Evolutionary conservation across 331 rosid species (phyloP).

Genomic region (Rosa hybrid): DNA sequence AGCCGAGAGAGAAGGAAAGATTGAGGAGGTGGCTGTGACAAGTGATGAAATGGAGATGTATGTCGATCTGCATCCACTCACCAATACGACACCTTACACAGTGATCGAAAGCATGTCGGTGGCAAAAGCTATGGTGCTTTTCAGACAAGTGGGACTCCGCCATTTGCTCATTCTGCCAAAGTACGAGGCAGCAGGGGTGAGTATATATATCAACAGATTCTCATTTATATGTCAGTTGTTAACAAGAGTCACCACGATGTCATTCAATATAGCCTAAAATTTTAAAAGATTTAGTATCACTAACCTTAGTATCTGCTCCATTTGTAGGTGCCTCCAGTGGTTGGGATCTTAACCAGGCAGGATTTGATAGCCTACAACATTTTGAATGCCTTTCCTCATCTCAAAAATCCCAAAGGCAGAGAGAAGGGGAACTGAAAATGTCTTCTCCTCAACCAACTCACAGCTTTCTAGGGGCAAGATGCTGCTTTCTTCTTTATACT

Average conservation of each 20-base stretch:
- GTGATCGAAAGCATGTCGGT: conserved; percentile 69
- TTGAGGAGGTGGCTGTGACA: conserved; percentile 72
- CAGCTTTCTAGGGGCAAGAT: conserved; percentile 22
- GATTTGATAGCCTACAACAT: conserved; percentile 80
- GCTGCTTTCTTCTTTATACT: conserved; percentile 8
- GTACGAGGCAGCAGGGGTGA: conserved; percentile 73
- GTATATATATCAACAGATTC: conserved; percentile 27
- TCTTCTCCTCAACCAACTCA: conserved; percentile 29
- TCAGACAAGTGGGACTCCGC: conserved; percentile 81
- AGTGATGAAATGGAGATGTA: conserved; percentile 82
- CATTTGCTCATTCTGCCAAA: conserved; percentile 82
- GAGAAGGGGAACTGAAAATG: conserved; percentile 50
- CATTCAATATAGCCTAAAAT: background rate
- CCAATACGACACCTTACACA: conserved; percentile 76
- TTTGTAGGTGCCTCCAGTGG: conserved; percentile 63
- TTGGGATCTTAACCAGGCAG: conserved; percentile 87
- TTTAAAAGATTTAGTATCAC: conserved; percentile 17
- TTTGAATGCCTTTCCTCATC: conserved; percentile 69
- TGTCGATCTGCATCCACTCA: conserved; percentile 81
- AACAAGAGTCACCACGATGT: conserved; percentile 8
- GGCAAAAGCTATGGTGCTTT: conserved; percentile 83
- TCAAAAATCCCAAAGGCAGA: conserved; percentile 48
- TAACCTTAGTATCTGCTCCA: conserved; percentile 34
- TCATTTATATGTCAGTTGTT: background rate
- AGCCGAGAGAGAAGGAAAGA: conserved; percentile 70